A percentile compares a stretch with the other conserved stretches of the same genome.
Evolutionary conservation across 805 yeast genomes (phyloP).

Genomic region (Kodamaea hsintzibuensis): DNA sequence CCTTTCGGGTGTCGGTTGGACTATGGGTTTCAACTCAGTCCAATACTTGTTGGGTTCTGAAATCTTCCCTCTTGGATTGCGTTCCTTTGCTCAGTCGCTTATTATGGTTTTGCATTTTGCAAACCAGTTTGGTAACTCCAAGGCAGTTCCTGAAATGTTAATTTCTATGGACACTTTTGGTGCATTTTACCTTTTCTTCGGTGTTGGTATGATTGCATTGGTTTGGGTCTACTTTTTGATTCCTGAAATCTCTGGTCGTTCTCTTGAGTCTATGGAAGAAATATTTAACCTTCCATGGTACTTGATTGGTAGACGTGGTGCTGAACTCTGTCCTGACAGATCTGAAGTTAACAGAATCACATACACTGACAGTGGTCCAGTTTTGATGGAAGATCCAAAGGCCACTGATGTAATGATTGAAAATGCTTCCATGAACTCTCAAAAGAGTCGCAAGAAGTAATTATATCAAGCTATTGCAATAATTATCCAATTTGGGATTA

Average conservation of each 20-base stretch:
- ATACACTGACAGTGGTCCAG: conserved; percentile 15
- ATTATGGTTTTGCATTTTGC: conserved; percentile 58
- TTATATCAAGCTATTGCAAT: not conserved
- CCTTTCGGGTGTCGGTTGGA: conserved; percentile 57
- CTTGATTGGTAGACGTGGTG: conserved; percentile 55
- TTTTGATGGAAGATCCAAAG: conserved; percentile 9
- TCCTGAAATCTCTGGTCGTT: conserved; percentile 52
- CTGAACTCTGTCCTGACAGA: conserved; percentile 51
- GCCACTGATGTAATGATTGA: conserved; percentile 4
- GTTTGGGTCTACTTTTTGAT: conserved; percentile 50
- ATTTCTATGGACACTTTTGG: conserved; percentile 47
- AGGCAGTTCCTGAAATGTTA: conserved; percentile 55
- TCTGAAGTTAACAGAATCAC: conserved; percentile 40
- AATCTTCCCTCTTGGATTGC: conserved; percentile 51
- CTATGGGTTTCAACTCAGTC: conserved; percentile 57
- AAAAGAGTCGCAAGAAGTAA: not conserved
- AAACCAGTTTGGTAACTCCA: conserved; percentile 58
- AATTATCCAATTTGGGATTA: not conserved
- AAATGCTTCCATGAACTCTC: conserved; percentile 1
- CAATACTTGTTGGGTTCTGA: conserved; percentile 59
- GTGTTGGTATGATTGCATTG: conserved; percentile 42
- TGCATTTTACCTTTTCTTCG: conserved; percentile 53
- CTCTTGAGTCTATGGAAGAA: conserved; percentile 54
- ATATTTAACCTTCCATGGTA: conserved; percentile 58
- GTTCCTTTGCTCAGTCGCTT: conserved; percentile 50